Evolutionary conservation across 257 asterid species (phyloP), one percentile per base, ranked within the genome.

Genomic region (Craterostigma plantagineum): DNA sequence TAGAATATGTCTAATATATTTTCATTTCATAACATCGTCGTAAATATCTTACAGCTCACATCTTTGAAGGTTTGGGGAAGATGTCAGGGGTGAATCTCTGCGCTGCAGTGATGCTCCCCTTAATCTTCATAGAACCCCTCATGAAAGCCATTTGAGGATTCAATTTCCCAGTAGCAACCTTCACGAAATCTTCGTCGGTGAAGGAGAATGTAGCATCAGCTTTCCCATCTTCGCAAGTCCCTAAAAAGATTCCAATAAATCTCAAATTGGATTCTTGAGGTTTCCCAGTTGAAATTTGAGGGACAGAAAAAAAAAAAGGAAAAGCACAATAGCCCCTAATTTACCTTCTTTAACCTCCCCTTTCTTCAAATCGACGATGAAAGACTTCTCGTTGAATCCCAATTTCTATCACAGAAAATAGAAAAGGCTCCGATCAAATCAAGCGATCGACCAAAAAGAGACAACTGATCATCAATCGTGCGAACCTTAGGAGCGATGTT

Each of bases 151-250:
- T 64, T 49, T 67, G 76, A 16, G 79, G 76, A 40, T 70, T 73
- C 81, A 62, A 57, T 42, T 66, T 70, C 35, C 79, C 76, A 13
- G 63, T 44, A 33, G 77, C 59, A 15, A 72, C 58, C 62, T 68
- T 18, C 12, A 43, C 53, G 5, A 58, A 45, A 42, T 43, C 52
- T 40, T 62, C 81, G 45, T 90, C 99, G 8, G 77, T 79, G 58
- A 90, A 83, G 10, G 99, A 90, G 67, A 90, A 90, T 7, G 87
- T 75, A 6, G 96, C 94, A 57, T 90, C 99, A 1, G 99, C 92
- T 58, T 77, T 83, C 61, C 99, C 99, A 38, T 62, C 98, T 54
- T 74, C 90, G 14, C 75, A 83, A 10, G 51, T 33, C 40, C 99
- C 99, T 90, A 38, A 40, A 27, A 12, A 36, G 11, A 9, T 2